Conservation (phyloP, 208 protist species). For the Leishmania amazonensis region DNA sequence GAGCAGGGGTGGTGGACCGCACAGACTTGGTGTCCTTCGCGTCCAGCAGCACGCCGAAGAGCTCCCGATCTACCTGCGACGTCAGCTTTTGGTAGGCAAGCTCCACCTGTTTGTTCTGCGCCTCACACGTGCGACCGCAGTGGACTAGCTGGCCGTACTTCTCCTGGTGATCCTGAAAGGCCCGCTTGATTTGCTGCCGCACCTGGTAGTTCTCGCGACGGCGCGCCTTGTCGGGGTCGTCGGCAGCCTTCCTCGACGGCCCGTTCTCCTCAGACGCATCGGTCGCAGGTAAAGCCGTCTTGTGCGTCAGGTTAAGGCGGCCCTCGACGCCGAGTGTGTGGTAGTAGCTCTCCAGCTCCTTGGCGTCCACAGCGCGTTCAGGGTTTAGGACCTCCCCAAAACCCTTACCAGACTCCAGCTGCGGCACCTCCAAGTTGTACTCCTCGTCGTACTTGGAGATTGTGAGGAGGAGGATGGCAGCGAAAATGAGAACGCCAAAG, state of each 20-base stretch:
- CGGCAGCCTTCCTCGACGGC: neutral
- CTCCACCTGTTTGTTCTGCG: conserved; percentile 79
- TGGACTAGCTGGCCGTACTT: conserved; percentile 78
- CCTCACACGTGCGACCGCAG: conserved; percentile 73
- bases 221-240: conserved; percentile 62
- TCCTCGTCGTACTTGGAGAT: conserved; percentile 86
- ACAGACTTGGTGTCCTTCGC: conserved; percentile 73
- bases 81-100: conserved; percentile 78
- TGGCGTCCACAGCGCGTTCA: conserved; percentile 13
- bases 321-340: conserved; percentile 66
- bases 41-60: conserved; percentile 84
- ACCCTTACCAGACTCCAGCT: conserved; percentile 74
- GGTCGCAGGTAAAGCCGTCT: conserved; percentile 7
- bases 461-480: conserved; percentile 48
- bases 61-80: conserved; percentile 86
- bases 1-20: conserved; percentile 41
- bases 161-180: conserved; percentile 68
- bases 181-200: conserved; percentile 69
- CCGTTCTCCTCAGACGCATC: neutral
- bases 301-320: conserved; percentile 33
- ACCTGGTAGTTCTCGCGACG: conserved; percentile 79
- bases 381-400: conserved; percentile 62
- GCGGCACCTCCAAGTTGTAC: conserved; percentile 84
- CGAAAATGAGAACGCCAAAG: conserved; percentile 59
- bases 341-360: conserved; percentile 78